A percentile compares a stretch with the other conserved stretches of the same genome.
Evolutionary conservation across 306 rosid species (phyloP).

Genomic region (Mimosa pudica): DNA sequence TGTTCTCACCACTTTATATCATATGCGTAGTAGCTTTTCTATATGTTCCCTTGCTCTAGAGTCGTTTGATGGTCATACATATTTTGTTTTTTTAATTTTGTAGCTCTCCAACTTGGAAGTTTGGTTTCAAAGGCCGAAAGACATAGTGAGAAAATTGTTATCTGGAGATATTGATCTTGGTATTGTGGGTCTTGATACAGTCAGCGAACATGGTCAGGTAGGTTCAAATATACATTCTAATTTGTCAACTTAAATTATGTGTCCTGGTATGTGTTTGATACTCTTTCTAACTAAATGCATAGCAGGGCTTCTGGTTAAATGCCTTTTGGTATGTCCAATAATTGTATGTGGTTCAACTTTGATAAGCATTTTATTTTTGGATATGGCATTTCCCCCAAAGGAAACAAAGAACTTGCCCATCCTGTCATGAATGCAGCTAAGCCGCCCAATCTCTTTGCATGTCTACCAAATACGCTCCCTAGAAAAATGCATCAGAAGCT

Average conservation of each 20-base stretch:
- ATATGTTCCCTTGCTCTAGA: background rate
- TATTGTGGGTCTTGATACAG: slow-evolving; percentile 80
- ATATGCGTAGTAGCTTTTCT: background rate
- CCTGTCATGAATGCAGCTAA: background rate
- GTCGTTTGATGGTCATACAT: background rate
- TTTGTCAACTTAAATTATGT: background rate
- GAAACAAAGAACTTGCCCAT: background rate
- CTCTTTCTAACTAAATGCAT: background rate
- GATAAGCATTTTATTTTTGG: background rate
- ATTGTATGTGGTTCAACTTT: slow-evolving; percentile 20
- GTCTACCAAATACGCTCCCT: background rate
- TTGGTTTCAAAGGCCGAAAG: slow-evolving; percentile 94
- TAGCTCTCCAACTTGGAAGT: slow-evolving; percentile 82
- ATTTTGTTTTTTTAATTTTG: slow-evolving; percentile 20
- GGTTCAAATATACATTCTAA: slow-evolving; percentile 4
- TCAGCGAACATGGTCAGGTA: slow-evolving; percentile 79
- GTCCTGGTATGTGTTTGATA: background rate
- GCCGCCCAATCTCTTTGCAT: background rate
- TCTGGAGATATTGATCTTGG: slow-evolving; percentile 96
- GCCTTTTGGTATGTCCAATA: background rate
- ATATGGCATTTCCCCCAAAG: background rate
- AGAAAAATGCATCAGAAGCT: background rate
- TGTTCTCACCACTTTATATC: background rate
- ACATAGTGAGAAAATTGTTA: slow-evolving; percentile 75
- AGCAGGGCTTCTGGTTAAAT: too few species aligned